phyloP scores from a whole-genome alignment of 495 filamentous ascomycete species.

The Xylaria telfairii region DNA sequence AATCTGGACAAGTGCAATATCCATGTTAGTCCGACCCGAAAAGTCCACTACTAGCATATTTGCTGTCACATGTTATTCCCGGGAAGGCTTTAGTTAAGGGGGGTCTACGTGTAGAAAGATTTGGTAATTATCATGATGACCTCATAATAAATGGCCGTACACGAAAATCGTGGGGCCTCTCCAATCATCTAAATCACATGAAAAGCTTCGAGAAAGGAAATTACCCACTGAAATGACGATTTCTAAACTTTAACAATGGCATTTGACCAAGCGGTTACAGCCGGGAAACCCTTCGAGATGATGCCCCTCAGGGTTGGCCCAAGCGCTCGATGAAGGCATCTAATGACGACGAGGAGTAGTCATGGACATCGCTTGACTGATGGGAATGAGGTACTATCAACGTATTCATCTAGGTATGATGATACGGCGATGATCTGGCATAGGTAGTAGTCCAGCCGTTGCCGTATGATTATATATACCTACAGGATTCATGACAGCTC shows the following conservation, averaged over 20 bases:
- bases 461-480: neutral
- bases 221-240: neutral
- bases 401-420: neutral
- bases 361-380: neutral
- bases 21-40: no score
- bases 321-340: neutral
- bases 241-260: neutral
- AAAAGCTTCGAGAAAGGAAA: neutral
- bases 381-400: neutral
- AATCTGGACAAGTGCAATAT: no score
- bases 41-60: no score
- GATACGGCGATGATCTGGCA: neutral
- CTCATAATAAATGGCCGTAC: neutral
- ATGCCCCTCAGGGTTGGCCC: neutral
- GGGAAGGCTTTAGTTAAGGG: no score
- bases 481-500: neutral
- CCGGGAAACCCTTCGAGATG: neutral
- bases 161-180: neutral
- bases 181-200: neutral
- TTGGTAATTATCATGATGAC: neutral
- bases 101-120: neutral
- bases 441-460: neutral
- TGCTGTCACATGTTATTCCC: no score
- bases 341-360: slow-evolving; percentile 16
- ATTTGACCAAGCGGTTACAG: neutral